These are phyloP conservation scores for Botrytis sinoallii DNA, from an alignment of 2,329 filamentous ascomycete genomes.

Conservation along the genomic window DNA sequence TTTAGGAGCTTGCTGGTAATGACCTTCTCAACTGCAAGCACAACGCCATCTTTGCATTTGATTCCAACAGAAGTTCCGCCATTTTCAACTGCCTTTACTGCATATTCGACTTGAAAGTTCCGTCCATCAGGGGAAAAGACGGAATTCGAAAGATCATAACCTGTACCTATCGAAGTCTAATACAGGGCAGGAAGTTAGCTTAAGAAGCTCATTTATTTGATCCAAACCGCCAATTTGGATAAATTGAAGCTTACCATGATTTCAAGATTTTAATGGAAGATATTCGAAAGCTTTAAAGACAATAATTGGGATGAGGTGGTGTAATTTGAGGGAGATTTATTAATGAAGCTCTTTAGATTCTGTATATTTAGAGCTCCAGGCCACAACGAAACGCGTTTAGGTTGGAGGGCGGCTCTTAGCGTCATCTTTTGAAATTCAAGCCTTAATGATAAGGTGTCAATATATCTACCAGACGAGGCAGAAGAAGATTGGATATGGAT, in stretches of 20 bases:
- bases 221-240: neutral
- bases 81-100: conserved; percentile 97
- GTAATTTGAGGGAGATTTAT: conserved; percentile 20
- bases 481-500: neutral
- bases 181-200: conserved; percentile 27
- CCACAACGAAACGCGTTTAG: conserved; percentile 36
- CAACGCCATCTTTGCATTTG: conserved; percentile 93
- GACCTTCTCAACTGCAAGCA: conserved; percentile 95
- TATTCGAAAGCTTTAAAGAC: conserved; percentile 17
- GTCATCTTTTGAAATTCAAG: neutral
- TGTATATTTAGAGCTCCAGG: conserved; percentile 33
- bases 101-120: conserved; percentile 99
- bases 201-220: conserved; percentile 7
- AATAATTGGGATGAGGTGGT: conserved; percentile 21
- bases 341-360: conserved; percentile 29
- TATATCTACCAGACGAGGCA: neutral
- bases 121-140: conserved; percentile 99
- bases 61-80: conserved; percentile 95
- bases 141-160: conserved; percentile 98
- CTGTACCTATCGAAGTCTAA: conserved; percentile 98
- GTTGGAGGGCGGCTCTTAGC: conserved; percentile 19
- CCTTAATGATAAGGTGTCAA: neutral
- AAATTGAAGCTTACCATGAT: conserved; percentile 37
- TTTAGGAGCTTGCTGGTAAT: conserved; percentile 94
- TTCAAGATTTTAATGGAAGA: conserved; percentile 20